Evolutionary conservation across 495 filamentous ascomycete genomes (phyloP), one percentile per base, ranked within the genome.

Genomic region (Baudoinia panamericana): DNA sequence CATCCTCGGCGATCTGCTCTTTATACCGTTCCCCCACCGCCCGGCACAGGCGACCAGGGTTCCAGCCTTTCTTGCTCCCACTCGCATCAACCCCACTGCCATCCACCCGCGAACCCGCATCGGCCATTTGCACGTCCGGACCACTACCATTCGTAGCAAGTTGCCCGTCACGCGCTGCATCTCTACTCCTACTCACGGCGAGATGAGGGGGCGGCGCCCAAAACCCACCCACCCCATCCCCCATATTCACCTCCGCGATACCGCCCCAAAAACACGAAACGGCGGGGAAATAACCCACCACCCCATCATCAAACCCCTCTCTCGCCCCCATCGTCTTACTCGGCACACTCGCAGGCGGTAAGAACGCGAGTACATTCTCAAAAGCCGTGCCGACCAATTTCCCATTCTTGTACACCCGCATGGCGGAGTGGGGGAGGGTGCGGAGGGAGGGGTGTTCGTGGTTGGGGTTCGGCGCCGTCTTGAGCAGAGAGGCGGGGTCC

Each of bases 1-100:
- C 70, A 55, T 96, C 92, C 61, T 99, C 92, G 3, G 80, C 87
- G 47, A 96, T 88, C 63, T 95, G 87, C 57, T 96, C 90, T 52
- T 82, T 72, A 60, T 84, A 96, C 9, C 90, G 70, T 41, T 93
- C 86, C 5, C 73, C 68, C 17, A 93, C 67, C 1, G 82, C 63
- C 13, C 41, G 30, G 21, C 19, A 19, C 7, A 21, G 13, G 15
- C 37, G 22, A 15, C 41, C 50, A 5, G 45, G 48, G 13, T 47
- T 40, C 41, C 32, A 49, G n/a, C 43, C 48, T 24, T 33, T 44
- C 31, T 39, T 34, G 4, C 27, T 21, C 2, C 25, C 40, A 10
- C 15, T 21, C 1, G 30, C 46, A 15, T 31, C 41, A 22, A 30
- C 37, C 2, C 28, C 42, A n/a, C 19, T 16, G 4, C 33, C 43